A percentile compares a stretch with the other conserved stretches of the same genome.
phyloP scores from a whole-genome alignment of 352 stramenopile species.

The Phytophthora crassamura region DNA sequence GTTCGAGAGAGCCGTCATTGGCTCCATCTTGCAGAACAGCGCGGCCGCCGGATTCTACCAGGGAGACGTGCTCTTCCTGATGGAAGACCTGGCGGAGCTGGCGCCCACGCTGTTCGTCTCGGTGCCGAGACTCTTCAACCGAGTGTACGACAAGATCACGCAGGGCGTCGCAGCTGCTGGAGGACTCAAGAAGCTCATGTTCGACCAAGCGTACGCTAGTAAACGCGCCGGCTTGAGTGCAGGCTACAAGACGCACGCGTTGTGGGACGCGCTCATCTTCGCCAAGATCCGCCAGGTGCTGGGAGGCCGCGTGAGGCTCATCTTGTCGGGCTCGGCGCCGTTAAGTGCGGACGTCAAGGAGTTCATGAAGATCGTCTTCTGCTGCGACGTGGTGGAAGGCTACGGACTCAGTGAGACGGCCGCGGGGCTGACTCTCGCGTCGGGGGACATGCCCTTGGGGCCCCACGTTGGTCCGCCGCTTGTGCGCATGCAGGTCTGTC shows the following conservation, averaged over 20 bases:
- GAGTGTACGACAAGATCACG: conserved; percentile 97
- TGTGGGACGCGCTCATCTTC: conserved; percentile 98
- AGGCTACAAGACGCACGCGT: conserved; percentile 66
- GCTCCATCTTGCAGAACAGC: conserved; percentile 84
- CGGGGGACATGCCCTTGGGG: conserved; percentile 57
- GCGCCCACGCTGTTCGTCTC: conserved; percentile 93
- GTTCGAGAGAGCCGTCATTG: conserved; percentile 94
- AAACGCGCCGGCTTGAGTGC: conserved; percentile 61
- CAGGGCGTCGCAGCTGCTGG: conserved; percentile 65
- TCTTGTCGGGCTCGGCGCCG: conserved; percentile 95
- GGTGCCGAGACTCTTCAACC: conserved; percentile 96
- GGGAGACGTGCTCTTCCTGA: conserved; percentile 90
- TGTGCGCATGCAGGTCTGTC: conserved; percentile 89
- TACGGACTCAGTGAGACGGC: conserved; percentile 97
- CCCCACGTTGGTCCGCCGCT: conserved; percentile 94
- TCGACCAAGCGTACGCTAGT: conserved; percentile 63
- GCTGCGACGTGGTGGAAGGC: conserved; percentile 92
- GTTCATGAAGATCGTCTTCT: conserved; percentile 97
- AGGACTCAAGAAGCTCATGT: conserved; percentile 75
- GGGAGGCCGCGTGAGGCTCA: conserved; percentile 89
- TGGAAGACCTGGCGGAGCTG: conserved; percentile 95
- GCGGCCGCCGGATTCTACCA: conserved; percentile 77
- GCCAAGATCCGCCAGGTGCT: conserved; percentile 93
- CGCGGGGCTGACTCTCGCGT: conserved; percentile 81
- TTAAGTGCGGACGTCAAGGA: conserved; percentile 93